Evolutionary conservation across 108 stramenopile species (phyloP).

Genomic region (Cyclotella cryptica): DNA sequence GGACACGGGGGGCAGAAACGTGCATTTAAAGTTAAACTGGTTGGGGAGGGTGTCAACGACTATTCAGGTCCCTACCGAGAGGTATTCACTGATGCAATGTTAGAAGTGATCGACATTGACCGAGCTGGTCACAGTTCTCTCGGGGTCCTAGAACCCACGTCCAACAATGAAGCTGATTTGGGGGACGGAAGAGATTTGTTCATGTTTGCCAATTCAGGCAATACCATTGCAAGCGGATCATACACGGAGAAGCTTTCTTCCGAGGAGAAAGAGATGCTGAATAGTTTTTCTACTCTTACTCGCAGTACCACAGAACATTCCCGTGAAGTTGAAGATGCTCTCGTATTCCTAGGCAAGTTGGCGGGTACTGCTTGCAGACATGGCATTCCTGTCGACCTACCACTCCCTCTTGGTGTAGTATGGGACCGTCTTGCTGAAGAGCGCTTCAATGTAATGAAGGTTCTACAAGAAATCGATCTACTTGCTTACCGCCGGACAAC

Average conservation of each 20-base stretch:
- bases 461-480: conserved; percentile 74
- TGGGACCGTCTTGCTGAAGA: conserved; percentile 82
- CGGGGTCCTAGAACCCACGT: conserved; percentile 81
- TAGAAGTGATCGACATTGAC: conserved; percentile 75
- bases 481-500: conserved; percentile 56
- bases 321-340: conserved; percentile 74
- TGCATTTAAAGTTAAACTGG: conserved; percentile 96
- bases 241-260: conserved; percentile 33
- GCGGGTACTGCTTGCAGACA: conserved; percentile 92
- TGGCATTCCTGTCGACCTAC: conserved; percentile 86
- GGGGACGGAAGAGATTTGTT: conserved; percentile 82
- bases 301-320: conserved; percentile 58
- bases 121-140: conserved; percentile 59
- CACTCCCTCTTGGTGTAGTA: conserved; percentile 76
- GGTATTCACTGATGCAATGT: conserved; percentile 91
- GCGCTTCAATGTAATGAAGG: conserved; percentile 10
- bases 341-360: conserved; percentile 93
- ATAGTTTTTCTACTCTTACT: conserved; percentile 67
- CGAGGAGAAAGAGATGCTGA: conserved; percentile 63
- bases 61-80: conserved; percentile 98
- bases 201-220: conserved; percentile 62
- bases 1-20: conserved; percentile 97
- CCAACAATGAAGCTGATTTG: conserved; percentile 70
- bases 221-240: conserved; percentile 3
- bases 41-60: conserved; percentile 98